Evolutionary conservation across 129 eudicot species (phyloP), one percentile per base, ranked within the genome.

Genomic region (Flaveria robusta): DNA sequence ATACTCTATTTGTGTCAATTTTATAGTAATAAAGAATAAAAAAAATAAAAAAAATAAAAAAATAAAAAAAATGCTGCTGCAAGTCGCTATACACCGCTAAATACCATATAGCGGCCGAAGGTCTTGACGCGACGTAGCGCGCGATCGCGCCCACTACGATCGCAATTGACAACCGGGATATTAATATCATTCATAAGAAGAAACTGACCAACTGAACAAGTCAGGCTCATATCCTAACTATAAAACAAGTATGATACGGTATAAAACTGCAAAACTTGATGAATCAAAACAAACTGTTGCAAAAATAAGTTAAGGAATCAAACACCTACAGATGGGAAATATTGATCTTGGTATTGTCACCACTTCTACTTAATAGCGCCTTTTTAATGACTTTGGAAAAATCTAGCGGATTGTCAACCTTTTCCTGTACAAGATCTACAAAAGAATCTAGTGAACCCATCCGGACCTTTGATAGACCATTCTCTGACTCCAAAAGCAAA

Each of bases 291-390:
- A 55, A 77, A 77, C 4, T 43, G 47, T 15, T 20, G 39, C 7
- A 37, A 74, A 66, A 79, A 12, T 4, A 39, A 50, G 63, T 66
- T 31, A 74, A 66, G 69, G 66, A 79, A 52, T 46, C 71, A 23
- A 66, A 65, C 77, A 76, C 99, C 71, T 89, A 95, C 99, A 95
- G 83, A 85, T 91, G 96, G 72, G 97, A 95, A 59, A 83, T 86
- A 62, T 85, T 87, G 78, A 88, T 81, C 87, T 87, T 95, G 47
- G 73, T 75, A 18, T 55, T 71, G 71, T 95, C 92, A 55, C 77
- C 70, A 62, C 84, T 95, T 81, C 97, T 92, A 81, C 81, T 91
- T 77, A 78, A 83, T 63, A 86, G 72, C 13, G 99, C 96, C 49
- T 77, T 82, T 81, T 86, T 89, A 49, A 95, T 83, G 66, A 89